Percentiles rank a stretch among this genome's conserved stretches.
phyloP scores from a whole-genome alignment of 176 grass and related monocot species.

The Cenchrus purpureus region DNA sequence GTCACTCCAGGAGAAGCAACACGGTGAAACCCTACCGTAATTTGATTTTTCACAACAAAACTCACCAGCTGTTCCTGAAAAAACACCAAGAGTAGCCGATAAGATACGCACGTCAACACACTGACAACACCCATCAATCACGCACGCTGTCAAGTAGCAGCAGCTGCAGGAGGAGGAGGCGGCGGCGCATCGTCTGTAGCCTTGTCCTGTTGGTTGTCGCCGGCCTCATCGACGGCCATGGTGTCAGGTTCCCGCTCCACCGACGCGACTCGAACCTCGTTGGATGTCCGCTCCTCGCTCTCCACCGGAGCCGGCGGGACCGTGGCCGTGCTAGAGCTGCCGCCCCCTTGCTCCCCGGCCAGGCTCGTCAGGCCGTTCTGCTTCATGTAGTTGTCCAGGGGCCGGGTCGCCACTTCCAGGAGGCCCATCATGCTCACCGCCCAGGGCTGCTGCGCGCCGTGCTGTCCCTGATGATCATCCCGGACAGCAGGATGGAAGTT shows the following conservation, averaged over 20 bases:
- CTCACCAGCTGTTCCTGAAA: slow-evolving; percentile 52
- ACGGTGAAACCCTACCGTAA: slow-evolving; percentile 42
- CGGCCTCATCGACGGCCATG: slow-evolving; percentile 50
- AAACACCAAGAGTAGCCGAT: slow-evolving; percentile 32
- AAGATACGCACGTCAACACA: slow-evolving; percentile 20
- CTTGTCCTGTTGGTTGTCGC: slow-evolving; percentile 57
- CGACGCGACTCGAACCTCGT: slow-evolving; percentile 50
- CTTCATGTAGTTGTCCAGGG: slow-evolving; percentile 91
- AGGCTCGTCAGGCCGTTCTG: slow-evolving; percentile 73
- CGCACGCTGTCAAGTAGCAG: slow-evolving; percentile 26
- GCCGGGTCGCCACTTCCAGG: slow-evolving; percentile 71
- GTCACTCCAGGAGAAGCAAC: slow-evolving; percentile 31
- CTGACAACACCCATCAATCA: background rate
- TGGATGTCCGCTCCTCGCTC: slow-evolving; percentile 65
- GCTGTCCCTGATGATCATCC: slow-evolving; percentile 46
- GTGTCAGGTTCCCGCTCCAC: slow-evolving; percentile 45
- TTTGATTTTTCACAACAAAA: slow-evolving; percentile 51
- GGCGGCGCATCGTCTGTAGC: slow-evolving; percentile 32
- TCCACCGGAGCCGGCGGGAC: slow-evolving; percentile 39
- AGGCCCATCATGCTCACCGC: slow-evolving; percentile 75
- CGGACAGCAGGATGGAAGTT: slow-evolving; percentile 61
- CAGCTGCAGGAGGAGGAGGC: background rate
- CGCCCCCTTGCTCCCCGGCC: slow-evolving; percentile 65
- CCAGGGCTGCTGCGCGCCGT: slow-evolving; percentile 25
- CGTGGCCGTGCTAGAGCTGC: slow-evolving; percentile 50